Conservation (phyloP, 2,329 filamentous ascomycete species). For the Aspergillus melleus region DNA sequence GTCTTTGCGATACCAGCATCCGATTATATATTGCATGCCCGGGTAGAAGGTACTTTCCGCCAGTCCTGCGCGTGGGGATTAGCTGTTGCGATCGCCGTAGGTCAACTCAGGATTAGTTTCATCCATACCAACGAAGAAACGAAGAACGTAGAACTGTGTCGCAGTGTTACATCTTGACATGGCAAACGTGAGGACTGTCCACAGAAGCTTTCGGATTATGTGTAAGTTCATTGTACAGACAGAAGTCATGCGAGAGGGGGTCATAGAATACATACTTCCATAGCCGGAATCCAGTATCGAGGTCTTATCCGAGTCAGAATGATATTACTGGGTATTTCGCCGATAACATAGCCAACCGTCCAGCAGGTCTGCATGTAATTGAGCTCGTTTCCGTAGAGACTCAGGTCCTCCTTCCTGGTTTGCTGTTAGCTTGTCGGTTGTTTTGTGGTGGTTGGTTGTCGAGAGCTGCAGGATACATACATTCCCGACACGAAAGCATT, state of each 20-base stretch:
- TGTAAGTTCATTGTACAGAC: no score
- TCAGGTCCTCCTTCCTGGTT: constrained; percentile 53
- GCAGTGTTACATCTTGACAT: constrained; percentile 43
- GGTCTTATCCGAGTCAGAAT: constrained; percentile 52
- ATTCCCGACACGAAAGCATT: constrained; percentile 52
- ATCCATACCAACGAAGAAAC: constrained; percentile 50
- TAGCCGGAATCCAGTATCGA: constrained; percentile 50
- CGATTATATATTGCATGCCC: constrained; percentile 54
- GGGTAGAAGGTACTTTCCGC: constrained; percentile 55
- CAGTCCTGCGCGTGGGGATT: constrained; percentile 34
- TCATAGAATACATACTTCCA: constrained; percentile 36
- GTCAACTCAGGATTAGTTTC: neutral
- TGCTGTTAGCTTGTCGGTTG: neutral
- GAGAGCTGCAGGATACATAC: constrained; percentile 23
- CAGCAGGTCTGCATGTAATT: constrained; percentile 59
- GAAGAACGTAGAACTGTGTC: constrained; percentile 47
- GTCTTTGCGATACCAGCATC: constrained; percentile 52
- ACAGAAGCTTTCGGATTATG: constrained; percentile 37
- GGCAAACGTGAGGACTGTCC: constrained; percentile 52
- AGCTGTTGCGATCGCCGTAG: neutral
- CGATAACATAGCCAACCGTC: constrained; percentile 61
- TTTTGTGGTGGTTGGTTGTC: neutral
- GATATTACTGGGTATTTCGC: constrained; percentile 53
- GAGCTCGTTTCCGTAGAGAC: constrained; percentile 55
- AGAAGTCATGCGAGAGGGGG: neutral